Conservation (phyloP, 2,329 filamentous ascomycete species). For the Penicillium griseofulvum region DNA sequence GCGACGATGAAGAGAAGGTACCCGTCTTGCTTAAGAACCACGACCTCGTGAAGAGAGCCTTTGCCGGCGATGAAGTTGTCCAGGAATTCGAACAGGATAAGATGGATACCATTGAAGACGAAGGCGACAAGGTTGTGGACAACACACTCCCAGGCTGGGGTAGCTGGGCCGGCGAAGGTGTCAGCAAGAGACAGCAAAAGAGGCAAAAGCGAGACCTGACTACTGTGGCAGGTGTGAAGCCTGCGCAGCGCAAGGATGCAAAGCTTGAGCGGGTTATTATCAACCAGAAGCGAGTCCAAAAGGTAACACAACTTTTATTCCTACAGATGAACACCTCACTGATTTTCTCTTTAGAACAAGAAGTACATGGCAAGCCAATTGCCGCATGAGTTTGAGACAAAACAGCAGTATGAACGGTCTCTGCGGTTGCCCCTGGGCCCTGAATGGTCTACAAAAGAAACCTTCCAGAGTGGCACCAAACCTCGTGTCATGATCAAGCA, state of each 20-base stretch:
- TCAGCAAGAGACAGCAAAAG: conserved; percentile 68
- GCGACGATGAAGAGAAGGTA: conserved; percentile 43
- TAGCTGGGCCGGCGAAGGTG: conserved; percentile 80
- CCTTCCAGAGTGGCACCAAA: conserved; percentile 85
- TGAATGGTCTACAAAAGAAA: conserved; percentile 96
- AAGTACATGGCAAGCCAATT: conserved; percentile 82
- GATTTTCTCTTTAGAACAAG: conserved; percentile 59
- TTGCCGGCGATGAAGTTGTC: conserved; percentile 82
- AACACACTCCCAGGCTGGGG: conserved; percentile 94
- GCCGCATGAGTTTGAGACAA: conserved; percentile 85
- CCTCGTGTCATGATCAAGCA: conserved; percentile 87
- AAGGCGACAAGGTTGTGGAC: conserved; percentile 79
- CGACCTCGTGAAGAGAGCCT: conserved; percentile 75
- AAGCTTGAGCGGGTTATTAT: conserved; percentile 84
- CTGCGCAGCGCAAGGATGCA: conserved; percentile 73
- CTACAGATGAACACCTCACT: not conserved
- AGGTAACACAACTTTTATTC: conserved; percentile 53
- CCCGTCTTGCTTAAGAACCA: conserved; percentile 51
- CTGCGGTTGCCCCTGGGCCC: conserved; percentile 83
- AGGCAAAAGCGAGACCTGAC: conserved; percentile 52
- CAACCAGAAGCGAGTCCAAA: conserved; percentile 85
- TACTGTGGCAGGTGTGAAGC: conserved; percentile 66
- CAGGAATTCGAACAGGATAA: conserved; percentile 82
- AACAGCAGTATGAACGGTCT: conserved; percentile 84
- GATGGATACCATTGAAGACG: conserved; percentile 64